Percentiles rank a stretch among this genome's conserved stretches.
Conservation (phyloP, 495 filamentous ascomycete genomes). For the Staphylotrichum tortipilum region DNA sequence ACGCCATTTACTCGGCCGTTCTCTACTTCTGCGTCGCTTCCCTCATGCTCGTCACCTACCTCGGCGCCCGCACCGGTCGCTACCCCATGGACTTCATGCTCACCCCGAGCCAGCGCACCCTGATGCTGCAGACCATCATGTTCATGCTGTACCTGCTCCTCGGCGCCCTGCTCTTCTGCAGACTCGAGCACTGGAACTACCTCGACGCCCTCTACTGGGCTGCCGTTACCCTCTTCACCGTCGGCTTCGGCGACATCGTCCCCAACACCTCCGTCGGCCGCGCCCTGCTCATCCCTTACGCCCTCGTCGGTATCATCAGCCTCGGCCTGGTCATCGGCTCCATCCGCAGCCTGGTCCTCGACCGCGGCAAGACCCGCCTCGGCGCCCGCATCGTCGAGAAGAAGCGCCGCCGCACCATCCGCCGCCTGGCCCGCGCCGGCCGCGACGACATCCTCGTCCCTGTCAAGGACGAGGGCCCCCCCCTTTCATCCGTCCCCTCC, state of each 20-base stretch:
- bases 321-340: slow-evolving; percentile 80
- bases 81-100: slow-evolving; percentile 64
- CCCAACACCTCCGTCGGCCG: slow-evolving; percentile 50
- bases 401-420: slow-evolving; percentile 49
- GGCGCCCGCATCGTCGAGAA: slow-evolving; percentile 62
- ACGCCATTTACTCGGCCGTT: slow-evolving; percentile 64
- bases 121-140: slow-evolving; percentile 82
- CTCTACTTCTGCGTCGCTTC: slow-evolving; percentile 69
- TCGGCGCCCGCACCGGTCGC: slow-evolving; percentile 53
- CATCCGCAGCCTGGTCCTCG: slow-evolving; percentile 69
- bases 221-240: slow-evolving; percentile 74
- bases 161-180: slow-evolving; percentile 62
- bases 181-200: slow-evolving; percentile 69
- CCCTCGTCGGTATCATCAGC: slow-evolving; percentile 70
- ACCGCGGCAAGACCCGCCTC: slow-evolving; percentile 64
- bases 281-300: slow-evolving; percentile 67
- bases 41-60: slow-evolving; percentile 61
- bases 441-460: slow-evolving; percentile 43
- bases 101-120: slow-evolving; percentile 63
- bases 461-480: slow-evolving; percentile 24
- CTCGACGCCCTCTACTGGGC: slow-evolving; percentile 78
- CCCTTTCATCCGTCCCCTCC: neutral
- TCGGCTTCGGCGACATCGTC: slow-evolving; percentile 67
- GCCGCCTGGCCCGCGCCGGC: slow-evolving; percentile 40
- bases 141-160: slow-evolving; percentile 68